phyloP scores from a whole-genome alignment of 768 basidiomycete genomes.

The Tricholoma saponaceum region DNA sequence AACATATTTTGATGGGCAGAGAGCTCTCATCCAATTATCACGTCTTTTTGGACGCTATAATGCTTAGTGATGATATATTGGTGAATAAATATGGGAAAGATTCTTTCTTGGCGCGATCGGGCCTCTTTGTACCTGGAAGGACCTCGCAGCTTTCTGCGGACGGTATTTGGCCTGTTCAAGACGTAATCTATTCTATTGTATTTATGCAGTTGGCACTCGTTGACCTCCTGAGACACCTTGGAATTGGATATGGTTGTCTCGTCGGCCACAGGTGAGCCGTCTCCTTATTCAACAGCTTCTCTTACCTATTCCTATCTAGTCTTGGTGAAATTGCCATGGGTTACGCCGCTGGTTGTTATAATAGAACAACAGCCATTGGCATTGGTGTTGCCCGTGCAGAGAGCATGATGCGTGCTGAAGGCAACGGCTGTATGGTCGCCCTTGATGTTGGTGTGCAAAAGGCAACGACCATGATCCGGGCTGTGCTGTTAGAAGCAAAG shows the following conservation, averaged over 20 bases:
- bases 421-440: not conserved
- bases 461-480: not conserved
- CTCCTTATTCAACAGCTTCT: too few species aligned
- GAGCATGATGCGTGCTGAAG: not conserved
- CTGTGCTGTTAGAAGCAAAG: not conserved
- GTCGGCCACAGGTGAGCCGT: not conserved
- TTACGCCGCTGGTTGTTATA: not conserved
- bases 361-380: not conserved
- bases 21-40: not conserved
- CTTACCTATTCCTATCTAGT: not conserved
- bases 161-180: slow-evolving; percentile 4
- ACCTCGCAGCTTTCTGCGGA: not conserved
- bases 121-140: not conserved
- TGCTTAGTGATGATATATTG: not conserved
- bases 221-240: slow-evolving; percentile 6
- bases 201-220: slow-evolving; percentile 8
- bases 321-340: slow-evolving; percentile 2
- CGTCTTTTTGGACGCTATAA: not conserved
- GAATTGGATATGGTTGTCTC: slow-evolving; percentile 4
- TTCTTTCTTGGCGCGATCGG: not conserved
- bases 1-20: not conserved
- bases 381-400: not conserved
- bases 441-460: not conserved
- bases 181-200: slow-evolving; percentile 7
- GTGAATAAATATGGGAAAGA: not conserved